phyloP scores from a whole-genome alignment of 1,139 yeast species.

The Meyerozyma carpophila region DNA sequence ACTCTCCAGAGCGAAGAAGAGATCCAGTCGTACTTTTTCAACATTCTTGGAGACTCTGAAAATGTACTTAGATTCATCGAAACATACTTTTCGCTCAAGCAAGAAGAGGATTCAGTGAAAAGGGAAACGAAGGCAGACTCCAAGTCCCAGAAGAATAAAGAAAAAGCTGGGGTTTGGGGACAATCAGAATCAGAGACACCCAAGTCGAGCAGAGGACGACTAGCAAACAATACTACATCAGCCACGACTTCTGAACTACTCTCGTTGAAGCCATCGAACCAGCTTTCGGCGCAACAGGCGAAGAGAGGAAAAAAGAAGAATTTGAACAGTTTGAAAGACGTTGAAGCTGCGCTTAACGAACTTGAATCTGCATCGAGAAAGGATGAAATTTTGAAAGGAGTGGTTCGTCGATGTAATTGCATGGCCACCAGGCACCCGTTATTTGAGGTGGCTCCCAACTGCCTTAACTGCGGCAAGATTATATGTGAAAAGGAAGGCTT shows the following conservation, averaged over 20 bases:
- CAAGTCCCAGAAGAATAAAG: not conserved
- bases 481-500: constrained; percentile 85
- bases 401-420: constrained; percentile 57
- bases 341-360: constrained; percentile 39
- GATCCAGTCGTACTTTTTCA: constrained; percentile 43
- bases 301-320: constrained; percentile 33
- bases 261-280: constrained; percentile 20
- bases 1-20: constrained; percentile 36
- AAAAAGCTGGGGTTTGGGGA: not conserved
- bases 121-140: constrained; percentile 2
- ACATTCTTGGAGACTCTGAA: constrained; percentile 50
- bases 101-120: constrained; percentile 12
- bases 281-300: constrained; percentile 15
- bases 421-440: constrained; percentile 83
- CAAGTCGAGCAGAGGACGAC: constrained; percentile 15
- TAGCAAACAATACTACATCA: constrained; percentile 18
- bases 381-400: constrained; percentile 3
- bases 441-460: constrained; percentile 87
- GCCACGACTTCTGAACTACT: constrained; percentile 36
- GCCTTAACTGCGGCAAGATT: constrained; percentile 90
- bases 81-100: constrained; percentile 21
- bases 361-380: constrained; percentile 22
- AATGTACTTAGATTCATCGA: constrained; percentile 35
- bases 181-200: constrained; percentile 14
- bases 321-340: constrained; percentile 51